Conservation (phyloP, 1,139 yeast genomes). For the Meyerozyma elateridarum region DNA sequence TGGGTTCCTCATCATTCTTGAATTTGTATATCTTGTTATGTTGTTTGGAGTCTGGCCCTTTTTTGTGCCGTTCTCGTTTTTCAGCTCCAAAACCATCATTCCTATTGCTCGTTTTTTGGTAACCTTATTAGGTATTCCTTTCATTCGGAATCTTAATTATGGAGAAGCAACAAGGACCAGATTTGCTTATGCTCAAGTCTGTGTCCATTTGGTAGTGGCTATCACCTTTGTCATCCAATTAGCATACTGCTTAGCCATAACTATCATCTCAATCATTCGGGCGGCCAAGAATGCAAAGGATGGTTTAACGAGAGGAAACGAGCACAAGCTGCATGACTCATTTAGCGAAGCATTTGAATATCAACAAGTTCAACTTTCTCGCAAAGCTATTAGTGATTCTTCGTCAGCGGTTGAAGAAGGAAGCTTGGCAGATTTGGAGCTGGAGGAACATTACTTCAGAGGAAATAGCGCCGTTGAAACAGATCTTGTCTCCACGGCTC, state of each 20-base stretch:
- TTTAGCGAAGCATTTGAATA: conserved; percentile 28
- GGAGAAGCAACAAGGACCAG: conserved; percentile 34
- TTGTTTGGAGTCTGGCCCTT: conserved; percentile 36
- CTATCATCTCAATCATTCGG: conserved; percentile 26
- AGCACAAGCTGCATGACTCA: conserved; percentile 21
- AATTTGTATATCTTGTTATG: conserved; percentile 27
- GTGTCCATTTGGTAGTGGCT: conserved; percentile 36
- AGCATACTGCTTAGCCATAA: conserved; percentile 25
- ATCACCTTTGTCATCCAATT: conserved; percentile 32
- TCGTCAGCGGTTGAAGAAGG: conserved; percentile 5
- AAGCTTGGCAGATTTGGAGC: background rate
- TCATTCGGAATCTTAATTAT: conserved; percentile 25
- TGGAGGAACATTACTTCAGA: conserved; percentile 16
- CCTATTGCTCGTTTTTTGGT: conserved; percentile 35
- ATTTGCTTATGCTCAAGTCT: conserved; percentile 38
- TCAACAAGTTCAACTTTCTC: conserved; percentile 28
- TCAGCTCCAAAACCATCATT: conserved; percentile 33
- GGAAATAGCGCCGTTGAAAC: conserved; percentile 4
- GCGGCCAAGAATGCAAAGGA: conserved; percentile 7
- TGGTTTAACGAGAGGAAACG: conserved; percentile 6
- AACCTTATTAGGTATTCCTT: conserved; percentile 40
- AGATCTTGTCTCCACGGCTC: no score
- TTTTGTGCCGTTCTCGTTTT: conserved; percentile 34
- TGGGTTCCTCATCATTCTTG: conserved; percentile 31
- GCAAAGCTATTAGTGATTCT: conserved; percentile 1